Conservation (phyloP, 306 rosid genomes). For the Casuarina cunninghamiana region DNA sequence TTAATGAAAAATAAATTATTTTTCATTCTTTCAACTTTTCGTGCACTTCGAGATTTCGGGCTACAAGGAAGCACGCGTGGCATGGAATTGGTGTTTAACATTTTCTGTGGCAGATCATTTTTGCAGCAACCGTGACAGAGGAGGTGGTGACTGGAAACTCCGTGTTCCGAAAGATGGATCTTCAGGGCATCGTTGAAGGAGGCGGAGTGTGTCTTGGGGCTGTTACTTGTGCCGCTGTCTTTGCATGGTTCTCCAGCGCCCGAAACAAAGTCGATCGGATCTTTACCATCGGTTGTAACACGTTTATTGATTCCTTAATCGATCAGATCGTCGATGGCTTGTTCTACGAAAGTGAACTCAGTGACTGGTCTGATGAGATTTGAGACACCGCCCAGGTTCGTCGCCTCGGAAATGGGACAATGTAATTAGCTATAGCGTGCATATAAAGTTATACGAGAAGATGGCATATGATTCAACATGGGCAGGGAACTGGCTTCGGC, state of each 20-base stretch:
- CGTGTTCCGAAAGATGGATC: conserved; percentile 73
- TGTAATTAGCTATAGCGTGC: too few species aligned
- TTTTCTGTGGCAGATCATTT: conserved; percentile 56
- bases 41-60: too few species aligned
- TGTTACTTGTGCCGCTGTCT: conserved; percentile 56
- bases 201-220: conserved; percentile 84
- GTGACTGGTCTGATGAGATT: conserved; percentile 61
- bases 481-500: too few species aligned
- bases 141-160: conserved; percentile 83
- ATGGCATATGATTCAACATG: too few species aligned
- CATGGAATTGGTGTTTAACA: neutral
- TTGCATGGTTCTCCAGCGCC: conserved; percentile 82
- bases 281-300: conserved; percentile 60
- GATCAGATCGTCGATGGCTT: conserved; percentile 89
- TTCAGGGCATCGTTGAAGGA: conserved; percentile 66
- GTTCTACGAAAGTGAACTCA: conserved; percentile 58
- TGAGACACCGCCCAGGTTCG: conserved; percentile 15
- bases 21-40: too few species aligned
- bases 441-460: too few species aligned
- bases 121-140: conserved; percentile 67
- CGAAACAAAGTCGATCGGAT: conserved; percentile 67
- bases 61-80: too few species aligned
- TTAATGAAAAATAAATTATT: too few species aligned
- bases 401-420: too few species aligned
- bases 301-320: conserved; percentile 70